Conservation (phyloP, 768 basidiomycete species). For the Leccinum fibrillosum region DNA sequence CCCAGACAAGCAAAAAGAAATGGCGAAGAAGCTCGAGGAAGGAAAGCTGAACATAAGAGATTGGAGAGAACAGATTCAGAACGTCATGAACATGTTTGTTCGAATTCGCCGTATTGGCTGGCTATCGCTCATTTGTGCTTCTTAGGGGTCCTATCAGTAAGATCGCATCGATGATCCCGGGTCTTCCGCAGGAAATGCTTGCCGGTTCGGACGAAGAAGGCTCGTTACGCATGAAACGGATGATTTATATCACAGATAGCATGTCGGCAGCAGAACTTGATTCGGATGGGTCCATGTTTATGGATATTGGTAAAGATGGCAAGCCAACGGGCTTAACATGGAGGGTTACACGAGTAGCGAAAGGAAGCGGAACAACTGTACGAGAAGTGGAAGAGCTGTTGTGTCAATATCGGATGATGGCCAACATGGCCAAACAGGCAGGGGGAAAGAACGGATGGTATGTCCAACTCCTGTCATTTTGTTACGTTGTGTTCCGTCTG, state of each 20-base stretch:
- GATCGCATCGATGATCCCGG: constrained; percentile 98
- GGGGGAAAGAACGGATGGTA: constrained; percentile 96
- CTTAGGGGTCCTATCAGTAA: constrained; percentile 96
- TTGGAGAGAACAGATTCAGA: constrained; percentile 96
- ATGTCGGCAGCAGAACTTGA: constrained; percentile 94
- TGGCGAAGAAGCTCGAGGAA: constrained; percentile 96
- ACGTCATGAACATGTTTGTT: constrained; percentile 96
- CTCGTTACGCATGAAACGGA: constrained; percentile 85
- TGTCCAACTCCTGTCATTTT: constrained; percentile 18
- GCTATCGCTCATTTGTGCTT: constrained; percentile 3
- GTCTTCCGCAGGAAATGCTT: constrained; percentile 86
- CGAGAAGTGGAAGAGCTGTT: constrained; percentile 97
- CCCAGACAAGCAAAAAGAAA: constrained; percentile 96
- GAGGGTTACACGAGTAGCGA: constrained; percentile 86
- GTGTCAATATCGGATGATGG: constrained; percentile 98
- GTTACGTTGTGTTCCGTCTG: background rate
- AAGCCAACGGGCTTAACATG: constrained; percentile 86
- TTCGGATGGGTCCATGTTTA: constrained; percentile 90
- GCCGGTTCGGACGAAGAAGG: constrained; percentile 95
- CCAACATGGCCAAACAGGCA: constrained; percentile 97
- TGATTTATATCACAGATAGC: constrained; percentile 98
- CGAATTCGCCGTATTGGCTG: constrained; percentile 6
- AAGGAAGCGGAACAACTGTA: constrained; percentile 91
- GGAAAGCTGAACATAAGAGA: constrained; percentile 96
- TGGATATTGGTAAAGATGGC: constrained; percentile 79